Conservation (phyloP, 108 stramenopile genomes). For the Pseudonitzschia delicatissima region DNA sequence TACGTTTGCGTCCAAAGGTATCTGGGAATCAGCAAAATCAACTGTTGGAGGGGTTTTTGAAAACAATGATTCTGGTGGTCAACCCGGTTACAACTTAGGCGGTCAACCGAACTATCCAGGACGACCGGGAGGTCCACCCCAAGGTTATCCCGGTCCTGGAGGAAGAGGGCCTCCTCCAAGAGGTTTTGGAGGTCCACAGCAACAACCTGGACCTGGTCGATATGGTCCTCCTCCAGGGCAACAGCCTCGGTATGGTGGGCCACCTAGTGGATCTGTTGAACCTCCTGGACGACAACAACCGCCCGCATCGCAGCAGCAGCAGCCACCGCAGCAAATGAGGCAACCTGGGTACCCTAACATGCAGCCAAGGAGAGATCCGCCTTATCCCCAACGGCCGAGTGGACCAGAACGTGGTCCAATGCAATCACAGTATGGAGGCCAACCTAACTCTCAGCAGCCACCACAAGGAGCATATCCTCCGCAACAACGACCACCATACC, state of each 20-base stretch:
- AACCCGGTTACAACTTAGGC: conserved; percentile 12
- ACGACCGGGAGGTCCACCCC: conserved; percentile 1
- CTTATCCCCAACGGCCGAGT: conserved; percentile 26
- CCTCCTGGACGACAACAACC: conserved; percentile 23
- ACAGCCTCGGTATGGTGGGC: conserved; percentile 6
- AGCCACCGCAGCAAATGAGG: not conserved
- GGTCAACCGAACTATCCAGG: conserved; percentile 16
- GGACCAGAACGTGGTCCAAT: conserved; percentile 17
- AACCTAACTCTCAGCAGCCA: conserved; percentile 8
- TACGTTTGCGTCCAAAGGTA: conserved; percentile 13
- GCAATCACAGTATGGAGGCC: conserved; percentile 32
- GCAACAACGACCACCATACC: conserved; percentile 18
- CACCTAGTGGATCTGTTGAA: not conserved
- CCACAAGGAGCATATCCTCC: not conserved
- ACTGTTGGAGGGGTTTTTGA: conserved; percentile 53
- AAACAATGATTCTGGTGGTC: not conserved
- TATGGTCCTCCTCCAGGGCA: conserved; percentile 17
- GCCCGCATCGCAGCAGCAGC: conserved; percentile 12
- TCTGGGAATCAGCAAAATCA: conserved; percentile 34
- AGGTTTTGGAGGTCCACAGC: conserved; percentile 5
- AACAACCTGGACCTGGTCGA: conserved; percentile 20
- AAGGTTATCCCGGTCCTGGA: not conserved
- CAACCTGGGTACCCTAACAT: conserved; percentile 20
- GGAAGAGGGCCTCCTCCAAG: conserved; percentile 7
- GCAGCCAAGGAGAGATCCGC: conserved; percentile 30